Conservation (phyloP, 192 early-diverging fungal genomes). For the Entophlyctis luteolus region DNA sequence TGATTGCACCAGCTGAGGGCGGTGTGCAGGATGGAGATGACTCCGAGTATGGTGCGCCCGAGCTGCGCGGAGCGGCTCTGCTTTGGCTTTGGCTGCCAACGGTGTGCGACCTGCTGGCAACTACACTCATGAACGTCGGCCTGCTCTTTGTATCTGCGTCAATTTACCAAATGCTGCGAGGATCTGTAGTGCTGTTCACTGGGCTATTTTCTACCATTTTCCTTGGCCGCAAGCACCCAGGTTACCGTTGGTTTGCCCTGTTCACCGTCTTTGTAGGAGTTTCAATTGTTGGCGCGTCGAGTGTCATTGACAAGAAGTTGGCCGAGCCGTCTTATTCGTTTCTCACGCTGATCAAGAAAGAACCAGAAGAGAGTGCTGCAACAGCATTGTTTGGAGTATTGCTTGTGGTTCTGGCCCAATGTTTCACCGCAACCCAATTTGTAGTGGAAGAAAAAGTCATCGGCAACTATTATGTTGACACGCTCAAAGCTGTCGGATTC, state of each 20-base stretch:
- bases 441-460: slow-evolving; percentile 95
- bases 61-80: slow-evolving; percentile 53
- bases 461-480: slow-evolving; percentile 68
- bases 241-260: slow-evolving; percentile 81
- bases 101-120: slow-evolving; percentile 73
- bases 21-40: slow-evolving; percentile 18
- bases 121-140: slow-evolving; percentile 96
- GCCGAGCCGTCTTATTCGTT: slow-evolving; percentile 12
- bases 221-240: slow-evolving; percentile 68
- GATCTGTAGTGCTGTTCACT: slow-evolving; percentile 92
- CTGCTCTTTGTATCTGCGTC: slow-evolving; percentile 53
- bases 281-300: slow-evolving; percentile 71
- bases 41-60: slow-evolving; percentile 22
- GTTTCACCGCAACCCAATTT: slow-evolving; percentile 92
- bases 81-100: slow-evolving; percentile 75
- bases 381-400: slow-evolving; percentile 69
- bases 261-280: slow-evolving; percentile 79
- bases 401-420: slow-evolving; percentile 84
- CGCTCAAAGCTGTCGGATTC: slow-evolving; percentile 87
- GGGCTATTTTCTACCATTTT: slow-evolving; percentile 85
- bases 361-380: neutral
- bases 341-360: neutral
- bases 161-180: slow-evolving; percentile 59
- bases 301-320: neutral
- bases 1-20: slow-evolving; percentile 1